Percentiles rank a stretch among this genome's conserved stretches.
phyloP scores from a whole-genome alignment of 2,329 filamentous ascomycete genomes.

The Stachybotrys echinatus region DNA sequence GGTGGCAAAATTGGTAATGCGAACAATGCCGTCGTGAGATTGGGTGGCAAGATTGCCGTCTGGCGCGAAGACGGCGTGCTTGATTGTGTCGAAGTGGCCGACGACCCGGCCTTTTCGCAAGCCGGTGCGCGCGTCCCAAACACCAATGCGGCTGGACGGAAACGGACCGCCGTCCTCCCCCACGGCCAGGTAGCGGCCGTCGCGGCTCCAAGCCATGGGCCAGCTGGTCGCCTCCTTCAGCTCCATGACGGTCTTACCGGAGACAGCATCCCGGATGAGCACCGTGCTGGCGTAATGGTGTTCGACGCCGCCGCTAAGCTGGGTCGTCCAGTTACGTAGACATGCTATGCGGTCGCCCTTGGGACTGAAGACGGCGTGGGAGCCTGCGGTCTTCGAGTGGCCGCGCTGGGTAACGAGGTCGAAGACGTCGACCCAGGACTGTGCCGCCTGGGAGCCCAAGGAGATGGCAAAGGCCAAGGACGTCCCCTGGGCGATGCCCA shows the following conservation, averaged over 20 bases:
- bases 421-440: slow-evolving; percentile 31
- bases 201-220: slow-evolving; percentile 26
- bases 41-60: slow-evolving; percentile 26
- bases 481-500: slow-evolving; percentile 21
- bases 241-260: slow-evolving; percentile 24
- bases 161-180: slow-evolving; percentile 12
- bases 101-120: slow-evolving; percentile 22
- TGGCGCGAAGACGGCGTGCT: slow-evolving; percentile 29
- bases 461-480: slow-evolving; percentile 23
- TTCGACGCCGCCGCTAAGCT: slow-evolving; percentile 21
- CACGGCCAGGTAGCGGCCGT: slow-evolving; percentile 23
- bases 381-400: slow-evolving; percentile 24
- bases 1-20: slow-evolving; percentile 25
- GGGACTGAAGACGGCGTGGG: slow-evolving; percentile 21
- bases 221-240: slow-evolving; percentile 20
- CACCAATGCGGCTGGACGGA: slow-evolving; percentile 18
- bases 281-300: slow-evolving; percentile 23
- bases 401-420: slow-evolving; percentile 17
- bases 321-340: slow-evolving; percentile 23
- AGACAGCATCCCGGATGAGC: slow-evolving; percentile 21
- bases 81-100: slow-evolving; percentile 29
- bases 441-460: slow-evolving; percentile 18
- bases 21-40: slow-evolving; percentile 29
- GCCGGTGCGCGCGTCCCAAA: slow-evolving; percentile 25
- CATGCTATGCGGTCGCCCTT: slow-evolving; percentile 17